Base-by-base conservation (phyloP, 148 eudicot species). In the Fagopyrum homotropicum region DNA sequence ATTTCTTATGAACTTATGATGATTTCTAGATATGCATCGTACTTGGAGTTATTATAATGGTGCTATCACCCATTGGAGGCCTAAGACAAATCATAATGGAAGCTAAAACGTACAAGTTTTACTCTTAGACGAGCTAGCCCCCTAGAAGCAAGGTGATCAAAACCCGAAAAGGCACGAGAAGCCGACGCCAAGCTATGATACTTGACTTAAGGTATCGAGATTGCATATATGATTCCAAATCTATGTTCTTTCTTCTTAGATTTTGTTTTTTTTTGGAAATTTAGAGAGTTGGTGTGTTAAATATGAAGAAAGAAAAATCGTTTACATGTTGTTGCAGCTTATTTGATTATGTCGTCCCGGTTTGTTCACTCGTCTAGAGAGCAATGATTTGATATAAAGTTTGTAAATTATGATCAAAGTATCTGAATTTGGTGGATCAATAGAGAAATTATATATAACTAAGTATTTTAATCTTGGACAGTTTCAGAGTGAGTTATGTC, bases 61-160 rank as follows among this genome's bases (percentile, higher is more conserved):
- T 61, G 12, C 8, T 61, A 43, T 26, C 68, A 61, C 68, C 68
- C 68, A 61, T 61, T 61, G 68, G 68, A 26, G 68, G 68, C 14
- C 68, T 61, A 61, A 61, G 68, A 61, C 68, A 61, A 9, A 61
- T 61, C 44, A 61, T 61, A 40, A 29, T 61, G 4, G 43, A 61
- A 8, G 68, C 68, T 29, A 61, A 61, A 29, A 61, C 43, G 6
- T 61, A 61, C 43, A 61, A 29, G 14, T 61, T 61, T 40, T 61
- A 61, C 68, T 26, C 40, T 26, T 61, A 61, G 43, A 29, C 59
- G n/a, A 55, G 17, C 59, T 15, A 17, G 7, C 7, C 2, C 10
- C 4, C 26, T n/a, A 54, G 59, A 54, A 54, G 6, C 17, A 2
- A 35, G 40, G 2, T n/a, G 22, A 54, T 16, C 59, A 54, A 54